Evolutionary conservation across 1,139 yeast species (phyloP), one percentile per base, ranked within the genome.

Genomic region (Magnusiomyces magnusii): DNA sequence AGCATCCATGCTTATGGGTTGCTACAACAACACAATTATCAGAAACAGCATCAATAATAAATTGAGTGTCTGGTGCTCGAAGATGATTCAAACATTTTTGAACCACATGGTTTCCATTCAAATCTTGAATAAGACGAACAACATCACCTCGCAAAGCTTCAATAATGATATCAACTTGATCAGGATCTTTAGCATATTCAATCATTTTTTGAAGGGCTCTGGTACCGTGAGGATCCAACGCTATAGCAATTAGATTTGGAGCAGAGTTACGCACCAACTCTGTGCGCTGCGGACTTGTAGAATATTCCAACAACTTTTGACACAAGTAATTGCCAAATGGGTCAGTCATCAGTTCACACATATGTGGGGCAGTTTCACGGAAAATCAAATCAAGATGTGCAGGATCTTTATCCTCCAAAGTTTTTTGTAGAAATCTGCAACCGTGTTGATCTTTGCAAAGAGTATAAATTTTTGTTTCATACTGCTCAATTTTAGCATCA

Each of bases 241-340:
- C 93, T 64, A 93, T 87, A 60, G 85, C 78, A 56, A 89, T 84
- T 67, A 93, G 80, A 54, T 85, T 86, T 0, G 87, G 82, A 17
- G 91, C 78, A 19, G 96, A 91, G 61, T 84, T 86, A 65, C 81
- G 80, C 53, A 92, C 87, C 63, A 93, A 75, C 25, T 80, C 75
- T 23, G 87, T 78, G 62, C 96, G 78, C 73, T 91, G 97, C 61
- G 80, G 84, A 23, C 78, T 77, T 27, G 82, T 77, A 41, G 91
- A 86, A 66, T 84, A 81, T 69, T 93, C 96, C 64, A 92, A 79
- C 64, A 93, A 77, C 72, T 92, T 93, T 73, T 93, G 99, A 64
- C 95, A 84, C 68, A 93, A 78, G 70, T 93, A 93, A 70, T 93
- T 93, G n/a, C 99, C 99, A 76, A 93, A 93, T 1, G 98, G 97